Base-by-base conservation (phyloP, 768 basidiomycete genomes). In the Ramaria rubella region DNA sequence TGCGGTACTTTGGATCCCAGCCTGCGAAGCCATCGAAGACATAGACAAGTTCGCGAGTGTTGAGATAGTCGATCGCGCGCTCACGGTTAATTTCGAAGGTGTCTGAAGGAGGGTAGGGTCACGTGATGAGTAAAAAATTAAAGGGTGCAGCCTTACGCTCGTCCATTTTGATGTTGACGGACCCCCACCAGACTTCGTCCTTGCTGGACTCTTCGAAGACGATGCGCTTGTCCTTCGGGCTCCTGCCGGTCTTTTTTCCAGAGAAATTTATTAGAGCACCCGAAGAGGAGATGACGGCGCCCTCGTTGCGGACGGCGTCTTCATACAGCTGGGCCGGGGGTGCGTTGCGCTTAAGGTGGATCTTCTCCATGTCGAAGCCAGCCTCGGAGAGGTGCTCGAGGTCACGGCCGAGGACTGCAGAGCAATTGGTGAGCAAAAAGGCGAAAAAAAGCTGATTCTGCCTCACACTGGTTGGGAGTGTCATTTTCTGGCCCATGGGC, bases 241-340 rank as follows among this genome's bases (percentile, higher is more conserved):
- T 87, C 49, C 96, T 82, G 55, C 96, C 96, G 2, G 96, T 98
- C 80, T 99, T 99, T 81, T 97, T 98, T 27, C 96, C 96, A 9
- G 94, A 96, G 67, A 98, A 99, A 81, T 99, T 99, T 85, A 99
- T 99, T 65, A 99, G 77, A 19, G 96, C 94, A 52, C 96, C 96
- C 5, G 86, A 90, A 29, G 90, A 85, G 54, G 96, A 94, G 74
- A 99, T 89, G 76, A 99, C 90, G 65, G 96, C 96, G 58, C 95
- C 95, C 69, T 99, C 96, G 73, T 97, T 95, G 63, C 92, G 86
- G 76, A 98, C 86, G 64, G 96, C 96, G 65, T 99, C 96, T 69
- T 99, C 96, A 74, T 96, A 96, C 42, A 95, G 86, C 64, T 86
- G 81, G 1, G 94, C 91, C 42, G 86, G 84, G 21, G 92, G 81